These are phyloP conservation scores for Mycosphaerella sp. DNA, from an alignment of 2,329 filamentous ascomycete species.

Conservation along the genomic window DNA sequence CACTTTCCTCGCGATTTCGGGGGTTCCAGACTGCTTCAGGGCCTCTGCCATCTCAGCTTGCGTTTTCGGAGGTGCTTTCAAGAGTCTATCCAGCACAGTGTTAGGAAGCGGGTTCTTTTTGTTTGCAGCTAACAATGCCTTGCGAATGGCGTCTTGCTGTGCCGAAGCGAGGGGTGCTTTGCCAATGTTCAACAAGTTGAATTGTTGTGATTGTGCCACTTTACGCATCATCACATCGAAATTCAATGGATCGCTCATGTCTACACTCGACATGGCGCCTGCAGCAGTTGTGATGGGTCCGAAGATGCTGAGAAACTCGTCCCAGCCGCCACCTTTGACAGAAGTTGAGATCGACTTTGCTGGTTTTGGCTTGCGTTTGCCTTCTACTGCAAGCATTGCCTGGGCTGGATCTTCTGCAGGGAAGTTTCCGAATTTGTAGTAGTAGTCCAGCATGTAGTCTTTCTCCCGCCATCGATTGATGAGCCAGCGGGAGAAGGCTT, in stretches of 20 bases:
- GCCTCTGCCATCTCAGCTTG: slow-evolving; percentile 28
- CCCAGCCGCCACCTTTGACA: slow-evolving; percentile 45
- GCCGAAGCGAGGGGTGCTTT: slow-evolving; percentile 25
- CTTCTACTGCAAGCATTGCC: slow-evolving; percentile 35
- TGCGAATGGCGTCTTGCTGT: slow-evolving; percentile 29
- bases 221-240: slow-evolving; percentile 33
- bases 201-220: slow-evolving; percentile 31
- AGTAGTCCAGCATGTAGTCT: slow-evolving; percentile 80
- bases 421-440: slow-evolving; percentile 65
- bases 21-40: slow-evolving; percentile 22
- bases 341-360: slow-evolving; percentile 45
- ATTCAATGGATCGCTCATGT: slow-evolving; percentile 36
- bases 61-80: slow-evolving; percentile 27
- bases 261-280: slow-evolving; percentile 43
- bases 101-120: slow-evolving; percentile 26
- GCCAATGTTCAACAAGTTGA: slow-evolving; percentile 26
- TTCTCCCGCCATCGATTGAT: slow-evolving; percentile 86
- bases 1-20: slow-evolving; percentile 23
- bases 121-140: slow-evolving; percentile 30
- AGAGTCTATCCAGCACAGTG: slow-evolving; percentile 25
- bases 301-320: slow-evolving; percentile 48
- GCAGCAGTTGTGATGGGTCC: slow-evolving; percentile 47
- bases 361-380: slow-evolving; percentile 33
- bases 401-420: slow-evolving; percentile 54
- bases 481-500: slow-evolving; percentile 78